These are phyloP conservation scores for Pleurotus salmoneostramineus DNA, from an alignment of 768 basidiomycete species.

Conservation along the genomic window DNA sequence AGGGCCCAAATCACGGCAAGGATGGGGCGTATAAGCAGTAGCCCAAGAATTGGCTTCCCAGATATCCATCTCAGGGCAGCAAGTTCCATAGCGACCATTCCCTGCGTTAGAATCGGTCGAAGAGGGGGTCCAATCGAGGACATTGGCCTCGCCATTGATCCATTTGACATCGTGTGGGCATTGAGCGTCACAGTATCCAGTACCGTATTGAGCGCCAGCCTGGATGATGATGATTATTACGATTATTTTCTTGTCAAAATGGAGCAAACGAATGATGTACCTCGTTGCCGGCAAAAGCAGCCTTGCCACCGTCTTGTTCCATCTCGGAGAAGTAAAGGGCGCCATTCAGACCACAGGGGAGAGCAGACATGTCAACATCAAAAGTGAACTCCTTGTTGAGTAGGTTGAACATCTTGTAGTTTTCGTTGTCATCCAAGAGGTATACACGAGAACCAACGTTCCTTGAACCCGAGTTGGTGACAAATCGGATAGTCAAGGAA, in stretches of 20 bases:
- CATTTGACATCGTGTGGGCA: slow-evolving; percentile 44
- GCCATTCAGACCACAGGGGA: slow-evolving; percentile 22
- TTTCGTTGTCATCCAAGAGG: background rate
- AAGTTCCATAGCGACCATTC: slow-evolving; percentile 32
- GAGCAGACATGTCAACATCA: slow-evolving; percentile 55
- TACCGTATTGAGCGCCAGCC: slow-evolving; percentile 27
- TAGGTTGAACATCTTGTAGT: slow-evolving; percentile 30
- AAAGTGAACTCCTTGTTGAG: slow-evolving; percentile 59
- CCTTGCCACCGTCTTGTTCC: background rate
- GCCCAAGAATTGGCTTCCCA: slow-evolving; percentile 42
- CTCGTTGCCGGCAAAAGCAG: background rate
- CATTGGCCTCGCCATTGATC: slow-evolving; percentile 31
- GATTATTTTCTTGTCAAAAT: background rate
- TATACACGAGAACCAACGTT: slow-evolving; percentile 30
- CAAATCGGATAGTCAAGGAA: slow-evolving; percentile 44
- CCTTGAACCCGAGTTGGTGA: slow-evolving; percentile 28
- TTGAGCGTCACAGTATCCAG: slow-evolving; percentile 21
- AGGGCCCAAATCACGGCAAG: slow-evolving; percentile 27
- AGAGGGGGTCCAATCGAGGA: slow-evolving; percentile 3
- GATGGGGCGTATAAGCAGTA: slow-evolving; percentile 38
- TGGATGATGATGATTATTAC: slow-evolving; percentile 12
- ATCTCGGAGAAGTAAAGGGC: slow-evolving; percentile 8
- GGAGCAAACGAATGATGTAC: slow-evolving; percentile 13
- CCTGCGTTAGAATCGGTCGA: slow-evolving; percentile 29
- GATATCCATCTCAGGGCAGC: slow-evolving; percentile 43